Percentiles rank a stretch among this genome's conserved stretches.
Evolutionary conservation across 179 eudicot species (phyloP).

Genomic region (Spinacia oleracea): DNA sequence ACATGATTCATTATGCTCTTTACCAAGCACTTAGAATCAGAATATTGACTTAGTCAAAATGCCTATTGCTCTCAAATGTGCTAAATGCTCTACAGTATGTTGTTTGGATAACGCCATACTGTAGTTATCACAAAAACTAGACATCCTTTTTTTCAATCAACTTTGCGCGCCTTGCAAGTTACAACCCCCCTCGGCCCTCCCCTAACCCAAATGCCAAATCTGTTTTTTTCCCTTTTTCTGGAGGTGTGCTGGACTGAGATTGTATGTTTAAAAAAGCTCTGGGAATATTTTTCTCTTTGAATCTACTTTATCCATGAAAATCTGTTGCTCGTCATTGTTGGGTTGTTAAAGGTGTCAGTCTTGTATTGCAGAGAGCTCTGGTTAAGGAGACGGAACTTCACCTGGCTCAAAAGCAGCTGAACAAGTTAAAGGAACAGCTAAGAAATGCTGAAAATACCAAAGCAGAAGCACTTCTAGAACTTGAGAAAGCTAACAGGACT

Average conservation of each 20-base stretch:
- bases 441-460: slow-evolving; percentile 80
- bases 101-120: neutral
- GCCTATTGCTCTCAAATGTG: neutral
- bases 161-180: neutral
- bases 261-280: too few species aligned
- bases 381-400: slow-evolving; percentile 78
- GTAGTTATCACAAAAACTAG: neutral
- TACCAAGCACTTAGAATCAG: neutral
- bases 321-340: neutral
- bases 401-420: slow-evolving; percentile 77
- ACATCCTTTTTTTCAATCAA: neutral
- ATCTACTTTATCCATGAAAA: neutral
- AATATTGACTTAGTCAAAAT: neutral
- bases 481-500: slow-evolving; percentile 64
- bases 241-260: too few species aligned
- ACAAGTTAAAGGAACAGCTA: slow-evolving; percentile 76
- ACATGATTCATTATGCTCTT: neutral
- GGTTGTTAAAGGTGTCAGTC: neutral
- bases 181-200: too few species aligned
- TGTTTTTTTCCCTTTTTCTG: too few species aligned
- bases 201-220: neutral
- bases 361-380: slow-evolving; percentile 64
- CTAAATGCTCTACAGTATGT: neutral
- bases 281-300: too few species aligned
- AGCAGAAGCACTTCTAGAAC: slow-evolving; percentile 77